Base-by-base conservation (phyloP, 805 yeast genomes). In the Hanseniaspora meyeri region DNA sequence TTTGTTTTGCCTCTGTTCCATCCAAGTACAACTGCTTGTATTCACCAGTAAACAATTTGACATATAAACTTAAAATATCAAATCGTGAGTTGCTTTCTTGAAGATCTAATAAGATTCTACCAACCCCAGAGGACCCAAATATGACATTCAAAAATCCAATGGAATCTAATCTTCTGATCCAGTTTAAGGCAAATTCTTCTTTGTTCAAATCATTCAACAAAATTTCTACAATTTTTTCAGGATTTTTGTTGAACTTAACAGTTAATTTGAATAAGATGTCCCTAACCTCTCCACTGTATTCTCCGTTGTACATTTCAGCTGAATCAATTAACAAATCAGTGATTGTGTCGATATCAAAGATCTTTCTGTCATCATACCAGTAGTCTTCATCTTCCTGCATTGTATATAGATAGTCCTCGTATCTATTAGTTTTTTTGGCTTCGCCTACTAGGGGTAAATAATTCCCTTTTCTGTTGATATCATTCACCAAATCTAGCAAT, bases 1-100 rank as follows among this genome's bases (percentile, higher is more conserved):
- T 85, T 16, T 90, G 84, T 40, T 64, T 74, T 34, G 31, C 32
- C 31, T 51, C 36, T 43, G 29, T 37, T 11, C 45, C 38, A 20
- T 51, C 31, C 16, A 16, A n/a, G 3, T 20, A 17, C 14, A 40
- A 6, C 43, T 51, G 84, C 32, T 69, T 72, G 66, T 83, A 91
- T 55, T 79, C 81, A 0, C 97, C 97, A 0, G 97, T 91, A 65
- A 91, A 93, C 0, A 91, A 85, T 32, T 85, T 84, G 51, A 93
- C 89, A 57, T 91, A 72, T 39, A 93, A 69, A 34, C 83, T 83
- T 1, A 96, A 89, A 0, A 95, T 85, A 57, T 84, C 88, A 57
- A 85, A 31, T 5, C 12, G 6, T 24, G 34, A 12, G 16, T 19
- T 20, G 5, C 19, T 51, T 19, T 42, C 36, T 20, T 34, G 29